Percentiles rank a stretch among this genome's conserved stretches.
phyloP scores from a whole-genome alignment of 495 filamentous ascomycete genomes.

The Geoglossum glabrum region DNA sequence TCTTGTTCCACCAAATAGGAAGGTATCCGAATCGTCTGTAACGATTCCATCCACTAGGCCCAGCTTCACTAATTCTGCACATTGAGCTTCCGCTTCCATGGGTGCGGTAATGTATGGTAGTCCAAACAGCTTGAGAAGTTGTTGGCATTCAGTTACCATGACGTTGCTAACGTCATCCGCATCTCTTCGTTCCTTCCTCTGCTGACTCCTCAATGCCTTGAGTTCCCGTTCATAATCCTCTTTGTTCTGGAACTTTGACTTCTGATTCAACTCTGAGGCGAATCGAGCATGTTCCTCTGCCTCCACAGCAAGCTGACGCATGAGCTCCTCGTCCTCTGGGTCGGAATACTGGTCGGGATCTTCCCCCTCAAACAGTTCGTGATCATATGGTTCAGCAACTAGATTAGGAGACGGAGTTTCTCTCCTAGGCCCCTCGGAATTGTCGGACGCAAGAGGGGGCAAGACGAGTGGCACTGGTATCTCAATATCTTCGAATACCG shows the following conservation, averaged over 20 bases:
- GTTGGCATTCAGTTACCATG: slow-evolving; percentile 91
- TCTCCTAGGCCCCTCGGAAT: slow-evolving; percentile 6
- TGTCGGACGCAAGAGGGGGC: not conserved
- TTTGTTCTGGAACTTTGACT: slow-evolving; percentile 33
- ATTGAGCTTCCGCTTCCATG: slow-evolving; percentile 98
- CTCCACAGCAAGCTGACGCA: slow-evolving; percentile 69
- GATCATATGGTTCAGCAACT: slow-evolving; percentile 11
- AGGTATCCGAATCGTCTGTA: slow-evolving; percentile 95
- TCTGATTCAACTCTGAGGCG: slow-evolving; percentile 54
- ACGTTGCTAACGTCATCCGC: slow-evolving; percentile 86
- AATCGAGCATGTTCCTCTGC: slow-evolving; percentile 85
- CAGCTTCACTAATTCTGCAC: slow-evolving; percentile 68
- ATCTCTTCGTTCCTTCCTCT: slow-evolving; percentile 87
- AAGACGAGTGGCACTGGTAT: not conserved
- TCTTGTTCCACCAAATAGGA: slow-evolving; percentile 86
- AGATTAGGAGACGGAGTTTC: not conserved
- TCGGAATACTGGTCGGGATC: slow-evolving; percentile 45
- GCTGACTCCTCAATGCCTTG: slow-evolving; percentile 68
- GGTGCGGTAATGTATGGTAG: slow-evolving; percentile 92
- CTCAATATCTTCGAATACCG: slow-evolving; percentile 31
- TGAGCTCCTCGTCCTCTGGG: slow-evolving; percentile 75
- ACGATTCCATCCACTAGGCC: slow-evolving; percentile 91
- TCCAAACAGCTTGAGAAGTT: slow-evolving; percentile 74
- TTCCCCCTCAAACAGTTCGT: slow-evolving; percentile 16
- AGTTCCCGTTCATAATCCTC: slow-evolving; percentile 74